Conservation (phyloP, 2,329 filamentous ascomycete species). For the Rhinocladiella mackenziei region DNA sequence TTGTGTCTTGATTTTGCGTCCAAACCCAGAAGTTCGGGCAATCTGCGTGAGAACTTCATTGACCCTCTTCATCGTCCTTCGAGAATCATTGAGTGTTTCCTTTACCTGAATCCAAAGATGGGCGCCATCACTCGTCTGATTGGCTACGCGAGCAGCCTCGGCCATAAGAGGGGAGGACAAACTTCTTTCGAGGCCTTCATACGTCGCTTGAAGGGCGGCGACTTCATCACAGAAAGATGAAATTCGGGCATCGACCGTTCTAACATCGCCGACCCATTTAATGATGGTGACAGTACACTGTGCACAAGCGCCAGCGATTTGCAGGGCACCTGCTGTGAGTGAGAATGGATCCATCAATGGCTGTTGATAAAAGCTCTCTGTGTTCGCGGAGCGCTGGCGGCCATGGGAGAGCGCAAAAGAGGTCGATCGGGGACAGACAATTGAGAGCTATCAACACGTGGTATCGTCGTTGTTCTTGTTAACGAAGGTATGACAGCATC, state of each 20-base stretch:
- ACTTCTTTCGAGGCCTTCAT: constrained; percentile 24
- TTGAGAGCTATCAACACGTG: not conserved
- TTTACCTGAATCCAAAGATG: constrained; percentile 26
- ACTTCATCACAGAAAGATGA: constrained; percentile 25
- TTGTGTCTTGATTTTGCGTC: constrained; percentile 19
- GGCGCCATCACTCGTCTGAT: constrained; percentile 22
- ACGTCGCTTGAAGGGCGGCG: constrained; percentile 19
- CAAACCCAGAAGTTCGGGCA: constrained; percentile 16
- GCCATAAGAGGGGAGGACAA: constrained; percentile 22
- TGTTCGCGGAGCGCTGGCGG: not conserved
- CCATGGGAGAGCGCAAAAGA: not conserved
- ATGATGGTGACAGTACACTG: constrained; percentile 25
- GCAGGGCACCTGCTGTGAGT: constrained; percentile 15
- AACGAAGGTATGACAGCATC: too few species aligned
- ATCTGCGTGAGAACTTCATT: constrained; percentile 25
- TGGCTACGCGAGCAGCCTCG: constrained; percentile 25
- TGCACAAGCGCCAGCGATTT: constrained; percentile 24
- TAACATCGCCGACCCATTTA: constrained; percentile 26
- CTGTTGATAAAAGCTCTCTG: not conserved
- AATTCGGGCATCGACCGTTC: constrained; percentile 25
- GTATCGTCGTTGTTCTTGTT: too few species aligned
- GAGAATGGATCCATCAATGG: constrained; percentile 23
- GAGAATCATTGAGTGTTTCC: constrained; percentile 23
- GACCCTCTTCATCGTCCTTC: constrained; percentile 21
- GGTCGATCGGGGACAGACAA: not conserved